Conservation (phyloP, 768 basidiomycete species). For the Termitomyces sp. region DNA sequence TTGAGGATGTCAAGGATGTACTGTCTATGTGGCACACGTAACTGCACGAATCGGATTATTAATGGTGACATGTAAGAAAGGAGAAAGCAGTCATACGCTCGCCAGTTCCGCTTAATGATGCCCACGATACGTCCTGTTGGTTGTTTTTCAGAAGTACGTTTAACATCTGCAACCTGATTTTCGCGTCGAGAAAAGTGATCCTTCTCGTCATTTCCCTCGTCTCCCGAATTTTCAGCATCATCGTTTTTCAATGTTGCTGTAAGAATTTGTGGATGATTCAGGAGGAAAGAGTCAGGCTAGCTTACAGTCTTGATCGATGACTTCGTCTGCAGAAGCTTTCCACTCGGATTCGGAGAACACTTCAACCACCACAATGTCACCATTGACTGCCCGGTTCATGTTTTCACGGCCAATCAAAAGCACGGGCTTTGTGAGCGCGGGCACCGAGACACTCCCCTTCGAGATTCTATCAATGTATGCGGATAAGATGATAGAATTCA, state of each 20-base stretch:
- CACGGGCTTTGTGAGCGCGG: conserved; percentile 71
- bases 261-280: background rate
- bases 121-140: conserved; percentile 93
- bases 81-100: conserved; percentile 57
- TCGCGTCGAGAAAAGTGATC: conserved; percentile 37
- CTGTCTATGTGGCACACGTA: conserved; percentile 96
- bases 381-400: conserved; percentile 94
- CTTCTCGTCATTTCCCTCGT: conserved; percentile 49
- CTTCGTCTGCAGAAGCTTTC: conserved; percentile 90
- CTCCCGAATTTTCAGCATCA: conserved; percentile 73
- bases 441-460: conserved; percentile 79
- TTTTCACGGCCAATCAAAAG: conserved; percentile 85
- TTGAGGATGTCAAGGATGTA: conserved; percentile 78
- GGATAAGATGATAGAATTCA: background rate
- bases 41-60: conserved; percentile 31
- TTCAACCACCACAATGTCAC: conserved; percentile 90
- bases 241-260: conserved; percentile 82
- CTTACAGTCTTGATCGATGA: conserved; percentile 89
- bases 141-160: conserved; percentile 57
- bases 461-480: background rate
- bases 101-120: conserved; percentile 92
- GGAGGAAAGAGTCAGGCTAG: background rate
- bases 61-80: conserved; percentile 1
- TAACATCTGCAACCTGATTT: conserved; percentile 38
- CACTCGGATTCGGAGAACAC: conserved; percentile 85